A percentile compares a stretch with the other conserved stretches of the same genome.
Conservation (phyloP, 2,329 filamentous ascomycete species). For the Kalaharituber pfeilii region DNA sequence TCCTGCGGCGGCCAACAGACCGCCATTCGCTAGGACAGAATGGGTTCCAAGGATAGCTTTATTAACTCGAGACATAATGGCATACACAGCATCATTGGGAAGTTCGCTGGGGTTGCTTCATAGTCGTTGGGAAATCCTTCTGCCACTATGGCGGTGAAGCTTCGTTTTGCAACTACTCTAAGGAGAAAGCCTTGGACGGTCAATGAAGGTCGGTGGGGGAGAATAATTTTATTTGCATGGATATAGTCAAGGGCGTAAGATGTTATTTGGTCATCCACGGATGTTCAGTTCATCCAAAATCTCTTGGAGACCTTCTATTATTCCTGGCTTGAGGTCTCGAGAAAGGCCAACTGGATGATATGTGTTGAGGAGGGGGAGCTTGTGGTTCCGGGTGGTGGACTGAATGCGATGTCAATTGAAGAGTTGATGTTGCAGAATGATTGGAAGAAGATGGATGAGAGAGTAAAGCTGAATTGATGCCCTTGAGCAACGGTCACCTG, state of each 20-base stretch:
- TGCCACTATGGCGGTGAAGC: slow-evolving; percentile 72
- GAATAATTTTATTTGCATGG: slow-evolving; percentile 77
- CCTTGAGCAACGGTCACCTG: no score
- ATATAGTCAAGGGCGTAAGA: slow-evolving; percentile 79
- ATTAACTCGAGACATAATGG: slow-evolving; percentile 87
- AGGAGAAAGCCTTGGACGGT: slow-evolving; percentile 82
- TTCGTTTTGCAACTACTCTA: slow-evolving; percentile 65
- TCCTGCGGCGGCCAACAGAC: slow-evolving; percentile 69
- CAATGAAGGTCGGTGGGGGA: slow-evolving; percentile 70
- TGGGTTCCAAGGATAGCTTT: slow-evolving; percentile 85
- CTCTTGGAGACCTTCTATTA: slow-evolving; percentile 85
- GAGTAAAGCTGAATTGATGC: slow-evolving; percentile 10
- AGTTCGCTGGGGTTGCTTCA: slow-evolving; percentile 46
- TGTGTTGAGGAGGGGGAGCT: no score
- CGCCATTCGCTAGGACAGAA: slow-evolving; percentile 74
- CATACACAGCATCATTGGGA: slow-evolving; percentile 69
- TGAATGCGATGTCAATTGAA: background rate
- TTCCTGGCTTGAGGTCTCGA: slow-evolving; percentile 62
- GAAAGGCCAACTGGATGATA: slow-evolving; percentile 1
- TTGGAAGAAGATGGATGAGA: background rate
- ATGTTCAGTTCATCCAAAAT: slow-evolving; percentile 87
- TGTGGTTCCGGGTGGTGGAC: background rate
- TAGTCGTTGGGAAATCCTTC: slow-evolving; percentile 56
- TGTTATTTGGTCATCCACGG: slow-evolving; percentile 85
- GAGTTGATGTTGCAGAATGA: background rate